Base-by-base conservation (phyloP, 1,284 basidiomycete species). In the Melampsora abietis-canadensis region DNA sequence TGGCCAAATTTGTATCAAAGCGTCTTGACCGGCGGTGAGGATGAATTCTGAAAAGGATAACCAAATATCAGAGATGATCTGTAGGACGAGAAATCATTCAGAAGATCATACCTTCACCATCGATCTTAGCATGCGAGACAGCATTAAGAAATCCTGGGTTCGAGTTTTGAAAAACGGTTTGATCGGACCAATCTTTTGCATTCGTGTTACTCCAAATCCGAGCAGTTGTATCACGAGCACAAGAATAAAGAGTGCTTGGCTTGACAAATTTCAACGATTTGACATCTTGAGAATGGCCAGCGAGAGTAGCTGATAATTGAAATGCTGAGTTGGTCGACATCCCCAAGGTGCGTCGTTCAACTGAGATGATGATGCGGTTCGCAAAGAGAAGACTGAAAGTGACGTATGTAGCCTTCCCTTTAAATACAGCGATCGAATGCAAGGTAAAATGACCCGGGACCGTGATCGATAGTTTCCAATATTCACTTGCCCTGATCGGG, bases 201-300 rank as follows among this genome's bases (percentile, higher is more conserved):
- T 85, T 80, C n/a, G 84, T 80, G 77, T 87, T 86, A 75, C 86
- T 84, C 94, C 94, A 97, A 48, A 88, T 85, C 80, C 94, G 90
- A 72, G 92, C 90, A 21, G 92, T 92, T 14, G 90, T 86, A 85
- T 97, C 94, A 80, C 94, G 88, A 44, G 93, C 94, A 70, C 89
- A 90, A 21, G 92, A 95, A 77, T 95, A 85, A 76, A 96, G 84
- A 8, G n/a, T 34, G 27, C 61, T 15, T 30, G 90, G 92, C 77
- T 47, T 47, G 27, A 64, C 54, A 61, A 54, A 66, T 64, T 68
- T 59, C 24, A 67, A 51, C 24, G 66, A 76, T 87, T 89, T 74
- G 77, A 91, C 91, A 84, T 92, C 90, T 76, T 87, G 86, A 19
- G 88, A 86, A 81, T 92, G 83, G 1, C 83, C 83, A 24, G 83